Base-by-base conservation (phyloP, 1,139 yeast species). In the Casaregolazyma lundiana region DNA sequence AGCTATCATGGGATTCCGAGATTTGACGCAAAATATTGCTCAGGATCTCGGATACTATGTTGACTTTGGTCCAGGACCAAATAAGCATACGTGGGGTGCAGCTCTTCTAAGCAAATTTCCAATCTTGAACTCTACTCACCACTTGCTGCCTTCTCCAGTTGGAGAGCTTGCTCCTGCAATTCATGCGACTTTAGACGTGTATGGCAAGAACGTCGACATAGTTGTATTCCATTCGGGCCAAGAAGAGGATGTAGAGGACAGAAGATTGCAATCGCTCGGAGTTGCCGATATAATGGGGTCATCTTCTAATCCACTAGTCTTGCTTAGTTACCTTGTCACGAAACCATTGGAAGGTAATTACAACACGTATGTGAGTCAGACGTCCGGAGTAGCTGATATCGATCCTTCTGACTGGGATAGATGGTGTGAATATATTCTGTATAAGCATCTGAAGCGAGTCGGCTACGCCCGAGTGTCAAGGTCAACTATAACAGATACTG, bases 111-210 rank as follows among this genome's bases (percentile, higher is more conserved):
- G 97, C 29, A 89, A 90, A 64, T 92, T 90, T 76, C 98, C 98
- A 22, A 92, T 92, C 53, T 59, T 92, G 50, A 78, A 84, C 61
- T 88, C 97, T 2, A 81, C 90, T 1, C 98, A 92, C 66, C 95
- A 89, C 64, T 72, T 92, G 58, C 71, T 92, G 52, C 97, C 98
- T 6, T 83, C 96, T 2, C 98, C 98, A 2, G 96, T 87, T 24
- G 98, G 98, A 34, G 98, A 92, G 70, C 73, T 92, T 50, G 98
- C 98, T 0, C 98, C 98, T 3, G 98, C 97, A 1, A 92, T 92
- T 54, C 96, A 85, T 65, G 98, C 98, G 2, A 90, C 97, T 1
- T 70, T 92, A 54, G 94, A 89, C 56, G 85, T 92, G 30, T 90
- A 88, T 65, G 96, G 96, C 15, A 84, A 82, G 60, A 55, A 53